phyloP scores from a whole-genome alignment of 768 basidiomycete species.

The Piloderma croceum region DNA sequence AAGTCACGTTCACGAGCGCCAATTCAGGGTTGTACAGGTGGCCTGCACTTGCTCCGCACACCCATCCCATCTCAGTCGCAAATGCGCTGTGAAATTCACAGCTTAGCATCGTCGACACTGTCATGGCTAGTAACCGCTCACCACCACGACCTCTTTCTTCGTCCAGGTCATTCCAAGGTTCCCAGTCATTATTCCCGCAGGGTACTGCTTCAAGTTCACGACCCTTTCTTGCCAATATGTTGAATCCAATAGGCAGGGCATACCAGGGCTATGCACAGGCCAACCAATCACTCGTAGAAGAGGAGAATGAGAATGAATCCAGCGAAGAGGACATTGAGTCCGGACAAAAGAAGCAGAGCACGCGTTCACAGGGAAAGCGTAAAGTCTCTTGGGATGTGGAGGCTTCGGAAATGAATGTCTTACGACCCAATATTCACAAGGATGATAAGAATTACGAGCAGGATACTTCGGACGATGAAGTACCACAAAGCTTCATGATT shows the following conservation, averaged over 20 bases:
- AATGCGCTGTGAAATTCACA: too few relatives aligned
- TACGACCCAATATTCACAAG: constrained; percentile 69
- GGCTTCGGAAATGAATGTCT: constrained; percentile 47
- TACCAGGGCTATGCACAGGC: constrained; percentile 76
- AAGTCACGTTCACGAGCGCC: too few relatives aligned
- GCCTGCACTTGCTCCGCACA: too few relatives aligned
- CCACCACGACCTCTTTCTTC: constrained; percentile 25
- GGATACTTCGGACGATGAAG: constrained; percentile 76
- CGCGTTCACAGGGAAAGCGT: constrained; percentile 42
- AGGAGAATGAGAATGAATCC: constrained; percentile 55
- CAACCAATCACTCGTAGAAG: constrained; percentile 64
- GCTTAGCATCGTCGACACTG: too few relatives aligned
- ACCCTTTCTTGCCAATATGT: constrained; percentile 75
- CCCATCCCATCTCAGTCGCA: too few relatives aligned
- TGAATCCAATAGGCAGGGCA: constrained; percentile 71
- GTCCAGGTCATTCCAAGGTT: constrained; percentile 31
- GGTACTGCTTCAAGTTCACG: constrained; percentile 60
- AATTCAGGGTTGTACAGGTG: too few relatives aligned
- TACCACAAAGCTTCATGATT: constrained; percentile 81
- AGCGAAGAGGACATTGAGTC: constrained; percentile 58
- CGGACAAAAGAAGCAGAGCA: constrained; percentile 41
- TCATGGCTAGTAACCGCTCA: constrained; percentile 13
- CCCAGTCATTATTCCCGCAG: constrained; percentile 31
- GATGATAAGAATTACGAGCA: constrained; percentile 55
- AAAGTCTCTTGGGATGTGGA: constrained; percentile 55